phyloP scores from a whole-genome alignment of 108 stramenopile species.

The Cyclotella baltica region DNA sequence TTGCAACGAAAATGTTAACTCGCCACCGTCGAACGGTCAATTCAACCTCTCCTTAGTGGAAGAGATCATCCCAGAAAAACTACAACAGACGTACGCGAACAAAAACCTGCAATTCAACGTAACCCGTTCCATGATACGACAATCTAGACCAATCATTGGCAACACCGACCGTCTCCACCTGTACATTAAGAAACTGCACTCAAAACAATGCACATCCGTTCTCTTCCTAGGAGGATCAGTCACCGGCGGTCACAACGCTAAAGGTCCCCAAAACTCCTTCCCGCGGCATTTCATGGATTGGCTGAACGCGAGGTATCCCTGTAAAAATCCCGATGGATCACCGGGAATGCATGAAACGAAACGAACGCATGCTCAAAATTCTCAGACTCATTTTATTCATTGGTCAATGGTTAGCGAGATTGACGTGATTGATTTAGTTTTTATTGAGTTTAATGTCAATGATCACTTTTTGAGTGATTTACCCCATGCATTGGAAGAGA shows the following conservation, averaged over 20 bases:
- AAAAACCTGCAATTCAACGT: conserved; percentile 34
- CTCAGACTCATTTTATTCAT: conserved; percentile 29
- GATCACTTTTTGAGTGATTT: conserved; percentile 32
- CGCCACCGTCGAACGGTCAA: neutral
- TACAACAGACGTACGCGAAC: conserved; percentile 14
- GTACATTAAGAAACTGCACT: conserved; percentile 34
- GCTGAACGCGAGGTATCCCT: conserved; percentile 36
- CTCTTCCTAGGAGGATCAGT: conserved; percentile 46
- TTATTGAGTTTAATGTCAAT: conserved; percentile 46
- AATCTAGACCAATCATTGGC: conserved; percentile 45
- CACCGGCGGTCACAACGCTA: conserved; percentile 36
- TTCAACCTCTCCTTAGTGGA: conserved; percentile 7
- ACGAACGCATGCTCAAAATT: conserved; percentile 21
- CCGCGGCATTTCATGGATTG: conserved; percentile 47
- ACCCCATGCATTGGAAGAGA: conserved; percentile 47
- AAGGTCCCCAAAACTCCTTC: conserved; percentile 28
- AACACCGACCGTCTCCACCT: conserved; percentile 39
- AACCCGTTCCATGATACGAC: conserved; percentile 36
- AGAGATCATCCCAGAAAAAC: conserved; percentile 20
- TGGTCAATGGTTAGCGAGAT: conserved; percentile 28
- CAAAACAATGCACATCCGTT: conserved; percentile 38
- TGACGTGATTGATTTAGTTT: conserved; percentile 36
- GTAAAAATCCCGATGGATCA: conserved; percentile 18
- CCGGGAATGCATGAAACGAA: conserved; percentile 20
- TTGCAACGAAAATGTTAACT: neutral